phyloP scores from a whole-genome alignment of 176 grass and related monocot genomes.

The Oryza meridionalis region DNA sequence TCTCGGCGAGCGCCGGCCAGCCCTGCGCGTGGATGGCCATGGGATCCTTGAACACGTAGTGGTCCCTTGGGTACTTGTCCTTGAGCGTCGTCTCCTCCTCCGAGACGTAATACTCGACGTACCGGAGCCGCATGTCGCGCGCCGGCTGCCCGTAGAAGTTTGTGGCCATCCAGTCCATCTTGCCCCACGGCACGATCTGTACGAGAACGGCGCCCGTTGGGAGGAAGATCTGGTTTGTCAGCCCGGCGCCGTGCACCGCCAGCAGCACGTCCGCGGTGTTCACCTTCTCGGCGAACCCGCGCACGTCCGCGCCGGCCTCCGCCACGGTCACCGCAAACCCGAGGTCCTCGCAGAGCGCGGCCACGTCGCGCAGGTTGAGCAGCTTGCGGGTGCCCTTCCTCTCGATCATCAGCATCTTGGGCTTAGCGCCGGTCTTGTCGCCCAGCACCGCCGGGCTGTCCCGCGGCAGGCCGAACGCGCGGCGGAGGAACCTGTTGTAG shows the following conservation, averaged over 20 bases:
- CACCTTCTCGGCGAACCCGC: constrained; percentile 52
- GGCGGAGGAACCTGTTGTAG: constrained; percentile 59
- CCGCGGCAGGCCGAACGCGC: constrained; percentile 32
- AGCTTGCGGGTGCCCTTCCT: constrained; percentile 56
- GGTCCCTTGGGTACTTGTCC: constrained; percentile 67
- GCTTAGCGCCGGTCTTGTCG: constrained; percentile 2
- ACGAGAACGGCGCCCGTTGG: constrained; percentile 69
- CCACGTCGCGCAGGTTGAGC: constrained; percentile 44
- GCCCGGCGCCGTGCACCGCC: constrained; percentile 76
- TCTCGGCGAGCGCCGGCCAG: constrained; percentile 62
- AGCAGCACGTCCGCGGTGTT: constrained; percentile 80
- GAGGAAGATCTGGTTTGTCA: constrained; percentile 86
- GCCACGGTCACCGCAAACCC: constrained; percentile 56
- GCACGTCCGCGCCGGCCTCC: constrained; percentile 49
- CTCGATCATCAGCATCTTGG: constrained; percentile 54
- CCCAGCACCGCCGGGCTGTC: constrained; percentile 43
- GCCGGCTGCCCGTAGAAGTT: constrained; percentile 66
- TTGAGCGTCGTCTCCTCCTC: constrained; percentile 78
- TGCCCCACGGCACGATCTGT: constrained; percentile 82
- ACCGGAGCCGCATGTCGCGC: constrained; percentile 72
- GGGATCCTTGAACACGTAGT: constrained; percentile 84
- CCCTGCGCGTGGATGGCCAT: constrained; percentile 66
- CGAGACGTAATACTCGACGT: constrained; percentile 82
- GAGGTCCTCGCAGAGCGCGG: constrained; percentile 35
- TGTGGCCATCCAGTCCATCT: constrained; percentile 78